Evolutionary conservation across 306 rosid genomes (phyloP).

Genomic region (Spatholobus suberectus): DNA sequence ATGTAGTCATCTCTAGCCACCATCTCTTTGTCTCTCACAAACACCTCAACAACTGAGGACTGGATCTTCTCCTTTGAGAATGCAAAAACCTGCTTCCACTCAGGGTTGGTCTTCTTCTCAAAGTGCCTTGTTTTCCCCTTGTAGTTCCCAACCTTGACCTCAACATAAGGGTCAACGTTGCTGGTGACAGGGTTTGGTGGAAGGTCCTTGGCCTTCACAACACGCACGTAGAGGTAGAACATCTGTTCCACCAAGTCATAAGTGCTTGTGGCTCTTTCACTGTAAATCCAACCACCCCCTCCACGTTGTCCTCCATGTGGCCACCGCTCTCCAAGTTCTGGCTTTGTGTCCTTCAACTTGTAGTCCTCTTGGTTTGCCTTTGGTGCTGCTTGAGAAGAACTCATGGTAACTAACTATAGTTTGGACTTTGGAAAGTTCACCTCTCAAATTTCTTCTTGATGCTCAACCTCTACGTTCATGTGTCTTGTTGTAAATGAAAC

Average conservation of each 20-base stretch:
- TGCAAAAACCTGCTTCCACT: constrained; percentile 82
- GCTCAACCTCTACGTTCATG: constrained; percentile 15
- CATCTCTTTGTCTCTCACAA: constrained; percentile 63
- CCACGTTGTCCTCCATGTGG: constrained; percentile 84
- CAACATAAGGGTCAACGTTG: constrained; percentile 73
- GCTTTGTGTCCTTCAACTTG: constrained; percentile 80
- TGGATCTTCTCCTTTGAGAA: constrained; percentile 86
- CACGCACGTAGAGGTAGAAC: constrained; percentile 83
- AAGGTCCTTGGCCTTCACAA: constrained; percentile 77
- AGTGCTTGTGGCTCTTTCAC: constrained; percentile 82
- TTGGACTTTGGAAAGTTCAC: not conserved
- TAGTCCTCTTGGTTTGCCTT: constrained; percentile 61
- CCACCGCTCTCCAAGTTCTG: constrained; percentile 84
- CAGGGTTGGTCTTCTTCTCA: constrained; percentile 77
- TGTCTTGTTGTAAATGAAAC: not conserved
- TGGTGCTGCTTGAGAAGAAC: constrained; percentile 47
- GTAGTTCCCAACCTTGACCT: constrained; percentile 80
- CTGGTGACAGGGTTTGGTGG: constrained; percentile 67
- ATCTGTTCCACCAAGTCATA: constrained; percentile 85
- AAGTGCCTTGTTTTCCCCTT: constrained; percentile 75
- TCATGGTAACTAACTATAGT: constrained; percentile 35
- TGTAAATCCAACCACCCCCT: constrained; percentile 77
- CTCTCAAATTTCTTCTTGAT: not conserved
- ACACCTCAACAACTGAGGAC: constrained; percentile 67
- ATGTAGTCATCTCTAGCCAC: constrained; percentile 72